Conservation (phyloP, 106 monocot genomes). For the Amphibolis antarctica region DNA sequence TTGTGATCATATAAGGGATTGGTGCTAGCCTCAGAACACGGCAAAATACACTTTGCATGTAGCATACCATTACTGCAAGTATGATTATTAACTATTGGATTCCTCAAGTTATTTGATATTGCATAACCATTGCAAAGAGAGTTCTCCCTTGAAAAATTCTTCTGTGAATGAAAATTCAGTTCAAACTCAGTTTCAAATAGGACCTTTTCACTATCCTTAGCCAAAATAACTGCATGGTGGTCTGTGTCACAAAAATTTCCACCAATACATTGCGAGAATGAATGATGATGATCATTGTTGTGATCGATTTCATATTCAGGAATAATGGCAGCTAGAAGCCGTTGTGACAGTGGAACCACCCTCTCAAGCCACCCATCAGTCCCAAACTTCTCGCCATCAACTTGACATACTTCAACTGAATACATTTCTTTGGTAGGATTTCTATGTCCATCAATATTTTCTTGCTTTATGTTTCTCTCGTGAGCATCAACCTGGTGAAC, state of each 20-base stretch:
- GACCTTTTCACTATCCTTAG: constrained; percentile 12
- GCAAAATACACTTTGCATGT: constrained; percentile 18
- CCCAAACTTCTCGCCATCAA: constrained; percentile 17
- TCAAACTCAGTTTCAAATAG: constrained; percentile 27
- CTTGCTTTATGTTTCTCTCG: constrained; percentile 9
- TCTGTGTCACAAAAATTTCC: constrained; percentile 19
- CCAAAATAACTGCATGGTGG: constrained; percentile 16
- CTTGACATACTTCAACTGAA: constrained; percentile 11
- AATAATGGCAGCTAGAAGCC: constrained; percentile 81
- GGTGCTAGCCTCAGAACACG: constrained; percentile 11
- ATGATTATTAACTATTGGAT: constrained; percentile 21
- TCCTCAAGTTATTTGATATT: constrained; percentile 21
- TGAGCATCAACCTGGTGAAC: constrained; percentile 3
- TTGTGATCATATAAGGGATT: constrained; percentile 14
- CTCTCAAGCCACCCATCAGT: constrained; percentile 38
- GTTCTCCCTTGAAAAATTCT: constrained; percentile 17
- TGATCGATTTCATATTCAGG: constrained; percentile 36
- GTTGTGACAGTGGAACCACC: constrained; percentile 68
- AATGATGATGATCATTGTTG: constrained; percentile 23
- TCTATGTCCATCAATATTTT: constrained; percentile 8
- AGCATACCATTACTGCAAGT: constrained; percentile 18
- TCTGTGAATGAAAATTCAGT: constrained; percentile 19
- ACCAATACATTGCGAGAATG: constrained; percentile 17
- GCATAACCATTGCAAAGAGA: constrained; percentile 42
- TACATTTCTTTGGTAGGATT: constrained; percentile 5